A percentile compares a stretch with the other conserved stretches of the same genome.
phyloP scores from a whole-genome alignment of 2,329 filamentous ascomycete genomes.

The Paramyrothecium sp. region DNA sequence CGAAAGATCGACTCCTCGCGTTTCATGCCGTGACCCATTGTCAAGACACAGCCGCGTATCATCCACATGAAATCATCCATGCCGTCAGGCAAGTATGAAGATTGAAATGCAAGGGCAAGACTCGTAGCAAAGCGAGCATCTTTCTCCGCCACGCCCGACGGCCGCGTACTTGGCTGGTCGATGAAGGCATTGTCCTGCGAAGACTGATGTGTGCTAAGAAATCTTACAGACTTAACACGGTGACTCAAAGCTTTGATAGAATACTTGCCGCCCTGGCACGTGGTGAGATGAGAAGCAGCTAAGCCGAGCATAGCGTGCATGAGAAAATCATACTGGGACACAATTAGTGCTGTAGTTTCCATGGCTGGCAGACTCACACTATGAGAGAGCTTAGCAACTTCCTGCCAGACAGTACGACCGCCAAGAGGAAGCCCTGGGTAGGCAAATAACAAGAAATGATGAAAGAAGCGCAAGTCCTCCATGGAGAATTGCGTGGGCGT shows the following conservation, averaged over 20 bases:
- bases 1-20: slow-evolving; percentile 8
- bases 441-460: slow-evolving; percentile 45
- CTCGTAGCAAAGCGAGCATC: slow-evolving; percentile 31
- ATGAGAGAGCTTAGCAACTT: slow-evolving; percentile 30
- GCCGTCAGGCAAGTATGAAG: neutral
- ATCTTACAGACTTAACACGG: slow-evolving; percentile 27
- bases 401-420: slow-evolving; percentile 28
- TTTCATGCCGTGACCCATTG: neutral
- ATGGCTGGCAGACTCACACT: slow-evolving; percentile 16
- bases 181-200: neutral
- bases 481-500: slow-evolving; percentile 28
- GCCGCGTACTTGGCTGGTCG: slow-evolving; percentile 13
- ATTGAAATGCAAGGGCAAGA: slow-evolving; percentile 22
- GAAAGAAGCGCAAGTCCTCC: slow-evolving; percentile 47
- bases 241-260: slow-evolving; percentile 25
- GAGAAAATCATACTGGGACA: slow-evolving; percentile 31
- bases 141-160: slow-evolving; percentile 24
- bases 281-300: slow-evolving; percentile 30
- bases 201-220: slow-evolving; percentile 14
- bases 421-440: slow-evolving; percentile 32
- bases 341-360: too few relatives aligned
- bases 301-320: slow-evolving; percentile 35
- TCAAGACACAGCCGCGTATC: slow-evolving; percentile 4
- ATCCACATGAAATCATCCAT: slow-evolving; percentile 11
- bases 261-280: slow-evolving; percentile 16